Base-by-base conservation (phyloP, 495 filamentous ascomycete genomes). In the Penicillium bovifimosum region DNA sequence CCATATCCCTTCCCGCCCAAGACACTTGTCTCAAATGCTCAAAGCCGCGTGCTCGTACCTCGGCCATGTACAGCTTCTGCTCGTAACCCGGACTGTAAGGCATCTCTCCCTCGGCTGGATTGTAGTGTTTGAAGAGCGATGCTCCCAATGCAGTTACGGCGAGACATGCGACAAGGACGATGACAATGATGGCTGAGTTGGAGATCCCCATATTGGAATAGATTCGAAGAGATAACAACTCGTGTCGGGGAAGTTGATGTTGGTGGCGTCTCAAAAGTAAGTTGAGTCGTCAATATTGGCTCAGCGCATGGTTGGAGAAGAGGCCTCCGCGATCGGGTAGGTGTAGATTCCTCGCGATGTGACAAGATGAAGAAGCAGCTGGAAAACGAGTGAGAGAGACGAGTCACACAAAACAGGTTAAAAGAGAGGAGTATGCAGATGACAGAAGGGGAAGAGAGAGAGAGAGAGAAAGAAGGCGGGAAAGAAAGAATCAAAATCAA, bases 141-240 rank as follows among this genome's bases (percentile, higher is more conserved):
- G 69, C 70, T 16, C 64, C 61, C 26, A 76, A 47, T 4, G 64
- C 63, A 13, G 68, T 69, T 13, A 59, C 36, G 35, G 61, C 68
- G 28, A 74, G 59, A 29, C 69, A 75, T 52, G 51, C 64, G 41
- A 69, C 67, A 14, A 75, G 65, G 39, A 75, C 70, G 49, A 75
- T 72, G 42, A 73, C 72, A 45, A 75, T 75, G 56, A 75, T 60
- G 34, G 68, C 70, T 9, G 63, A 36, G 29, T 48, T 58, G 43
- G 61, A 59, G 51, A 75, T 62, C 17, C 31, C 62, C 67, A 70
- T 72, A 17, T 32, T 56, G 56, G 10, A 17, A 24, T 7, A 8
- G 27, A 13, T 46, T 24, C 13, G 13, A 32, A 32, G 27, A 32
- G 31, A 24, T 9, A 10, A 0, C 24, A 14, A 24, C 17, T 17